Evolutionary conservation across 2,329 filamentous ascomycete species (phyloP), one percentile per base, ranked within the genome.

Genomic region (Arthrobotrys conoides): DNA sequence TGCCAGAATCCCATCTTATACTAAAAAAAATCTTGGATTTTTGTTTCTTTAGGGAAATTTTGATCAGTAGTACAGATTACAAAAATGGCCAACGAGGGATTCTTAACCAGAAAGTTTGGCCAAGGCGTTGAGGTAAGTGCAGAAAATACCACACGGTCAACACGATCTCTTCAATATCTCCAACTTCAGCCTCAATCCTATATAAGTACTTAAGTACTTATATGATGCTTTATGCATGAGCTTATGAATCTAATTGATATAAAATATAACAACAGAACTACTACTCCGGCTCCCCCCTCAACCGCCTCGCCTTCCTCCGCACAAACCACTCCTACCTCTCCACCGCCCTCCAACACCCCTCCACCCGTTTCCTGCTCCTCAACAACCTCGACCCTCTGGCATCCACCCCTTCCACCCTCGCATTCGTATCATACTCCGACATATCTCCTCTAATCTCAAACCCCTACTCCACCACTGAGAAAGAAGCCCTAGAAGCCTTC

Each of bases 281-380:
- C 88, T 96, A 94, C 85, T 90, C 92, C 63, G 87, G 92, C 81
- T 91, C 89, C 69, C 91, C 91, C 5, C 85, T 95, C 72, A 95
- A 96, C 86, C 90, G 93, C 55, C 88, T 94, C 57, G 93, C 91
- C 16, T 96, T 95, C 85, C 87, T 96, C 27, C 90, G 93, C 55
- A 85, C 87, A 53, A 91, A 95, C 84, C 87, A 90, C 81, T 83
- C 84, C n/a, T 96, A 95, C 83, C 88, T 96, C 66, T 87, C 87
- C 36, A 85, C 87, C 27, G 92, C 93, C 3, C 89, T 93, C 80
- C 86, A 86, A 18, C 90, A 92, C 83, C 89, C 91, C 0, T 87
- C 87, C 10, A 88, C 92, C 10, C 86, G 87, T 33, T 97, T 97
- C 85, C 84, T 99, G 59, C 88, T 95, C 57, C 89, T 97, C 84